Base-by-base conservation (phyloP, 2,329 filamentous ascomycete genomes). In the Colletotrichum echinochloae region DNA sequence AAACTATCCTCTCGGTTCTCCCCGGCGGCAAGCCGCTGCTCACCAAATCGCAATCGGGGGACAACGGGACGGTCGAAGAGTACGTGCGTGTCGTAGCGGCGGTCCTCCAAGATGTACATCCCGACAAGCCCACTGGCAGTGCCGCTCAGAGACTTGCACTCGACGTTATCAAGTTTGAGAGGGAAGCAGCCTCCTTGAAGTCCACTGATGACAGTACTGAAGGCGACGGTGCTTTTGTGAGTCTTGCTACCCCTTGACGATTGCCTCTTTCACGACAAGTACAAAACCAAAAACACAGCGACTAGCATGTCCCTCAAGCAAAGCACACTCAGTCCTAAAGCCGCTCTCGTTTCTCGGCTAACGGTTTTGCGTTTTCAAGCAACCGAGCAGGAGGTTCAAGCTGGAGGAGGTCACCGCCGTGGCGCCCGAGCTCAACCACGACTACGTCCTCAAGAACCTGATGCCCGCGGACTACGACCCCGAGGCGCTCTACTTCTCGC, bases 371-470 rank as follows among this genome's bases (percentile, higher is more conserved):
- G 39, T 8, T 14, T 26, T 26, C 8, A 23, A 61, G 37, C 23
- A 41, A 49, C 64, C 57, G 74, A 74, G 74, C 74, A 57, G n/a
- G n/a, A 49, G 60, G 41, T 65, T 70, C 28, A 65, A 39, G 41
- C 77, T 91, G 28, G 79, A 85, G 18, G 86, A 91, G 59, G 86
- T 86, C 3, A 82, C 85, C 26, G 80, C 81, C 3, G 79, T 92
- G 26, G 79, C 87, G 1, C 90, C 90, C 1, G 83, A 89, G 64
- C 79, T 92, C 11, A 83, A 85, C 16, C 77, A 92, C 5, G 79
- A 85, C 23, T 78, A 81, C 7, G 80, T 91, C 1, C 81, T 92
- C 54, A 80, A 81, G 23, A 81, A 78, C 8, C 82, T 91, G 41
- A 83, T 83, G 0, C 89, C 89, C 0, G 74, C 81, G 11, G 80